Evolutionary conservation across 192 early-diverging fungal genomes (phyloP).

Genomic region (Podila verticillata): DNA sequence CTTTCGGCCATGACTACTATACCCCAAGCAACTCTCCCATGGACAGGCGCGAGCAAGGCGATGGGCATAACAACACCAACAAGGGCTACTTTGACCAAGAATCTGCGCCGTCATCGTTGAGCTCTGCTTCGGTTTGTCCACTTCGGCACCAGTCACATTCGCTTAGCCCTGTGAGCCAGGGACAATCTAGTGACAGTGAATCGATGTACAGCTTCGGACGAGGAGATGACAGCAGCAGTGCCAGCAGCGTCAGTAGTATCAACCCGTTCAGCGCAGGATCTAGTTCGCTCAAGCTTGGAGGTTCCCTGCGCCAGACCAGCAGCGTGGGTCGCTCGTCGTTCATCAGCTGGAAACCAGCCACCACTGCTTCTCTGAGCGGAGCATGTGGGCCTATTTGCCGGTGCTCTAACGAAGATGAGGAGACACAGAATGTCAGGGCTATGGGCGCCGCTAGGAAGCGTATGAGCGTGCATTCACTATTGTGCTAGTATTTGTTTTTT

Average conservation of each 20-base stretch:
- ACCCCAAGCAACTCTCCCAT: neutral
- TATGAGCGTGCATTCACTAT: conserved; percentile 45
- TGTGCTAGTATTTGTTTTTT: conserved; percentile 18
- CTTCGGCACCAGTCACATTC: neutral
- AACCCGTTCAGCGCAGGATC: conserved; percentile 38
- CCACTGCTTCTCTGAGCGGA: conserved; percentile 26
- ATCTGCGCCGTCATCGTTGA: neutral
- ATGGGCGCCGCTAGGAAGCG: conserved; percentile 49
- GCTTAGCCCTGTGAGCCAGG: neutral
- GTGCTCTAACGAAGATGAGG: conserved; percentile 47
- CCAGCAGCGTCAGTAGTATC: conserved; percentile 4
- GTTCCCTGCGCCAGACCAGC: conserved; percentile 16
- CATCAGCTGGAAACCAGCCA: conserved; percentile 2
- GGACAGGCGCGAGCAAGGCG: neutral
- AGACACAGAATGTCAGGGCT: conserved; percentile 36
- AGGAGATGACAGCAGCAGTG: neutral
- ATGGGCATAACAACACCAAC: conserved; percentile 13
- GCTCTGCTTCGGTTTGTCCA: neutral
- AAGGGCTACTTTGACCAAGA: conserved; percentile 16
- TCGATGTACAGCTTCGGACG: neutral
- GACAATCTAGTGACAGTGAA: neutral
- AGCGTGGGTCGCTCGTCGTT: conserved; percentile 33
- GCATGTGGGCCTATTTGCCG: conserved; percentile 41
- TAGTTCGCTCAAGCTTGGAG: conserved; percentile 9
- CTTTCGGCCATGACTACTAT: conserved; percentile 14